Evolutionary conservation across 106 monocot genomes (phyloP).

Genomic region (Dioscorea zingiberensis): DNA sequence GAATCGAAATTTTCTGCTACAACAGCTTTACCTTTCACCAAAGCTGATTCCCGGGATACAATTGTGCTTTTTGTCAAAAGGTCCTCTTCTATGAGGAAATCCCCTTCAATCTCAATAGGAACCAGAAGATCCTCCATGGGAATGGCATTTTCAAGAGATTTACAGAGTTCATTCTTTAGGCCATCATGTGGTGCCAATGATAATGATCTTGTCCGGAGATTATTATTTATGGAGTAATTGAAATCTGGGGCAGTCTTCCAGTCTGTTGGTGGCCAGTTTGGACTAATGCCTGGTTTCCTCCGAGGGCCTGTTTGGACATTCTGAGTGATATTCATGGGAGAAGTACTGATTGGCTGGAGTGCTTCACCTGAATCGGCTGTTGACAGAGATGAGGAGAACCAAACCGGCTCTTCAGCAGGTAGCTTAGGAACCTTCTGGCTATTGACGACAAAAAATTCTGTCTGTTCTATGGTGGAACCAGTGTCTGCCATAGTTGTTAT

Average conservation of each 20-base stretch:
- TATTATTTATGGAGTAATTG: conserved; percentile 8
- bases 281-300: conserved; percentile 28
- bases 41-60: conserved; percentile 4
- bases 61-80: not conserved
- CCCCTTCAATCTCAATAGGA: conserved; percentile 28
- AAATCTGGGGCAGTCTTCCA: conserved; percentile 68
- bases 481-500: conserved; percentile 72
- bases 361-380: not conserved
- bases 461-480: conserved; percentile 53
- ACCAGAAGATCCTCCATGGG: conserved; percentile 22
- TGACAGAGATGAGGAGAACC: conserved; percentile 43
- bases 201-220: conserved; percentile 6
- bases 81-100: conserved; percentile 40
- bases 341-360: not conserved
- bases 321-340: conserved; percentile 6
- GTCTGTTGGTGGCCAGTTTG: conserved; percentile 60
- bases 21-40: not conserved
- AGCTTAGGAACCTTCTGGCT: conserved; percentile 72
- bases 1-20: conserved; percentile 1
- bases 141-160: not conserved
- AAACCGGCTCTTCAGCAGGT: conserved; percentile 56
- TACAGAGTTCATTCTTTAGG: too few relatives aligned
- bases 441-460: conserved; percentile 70
- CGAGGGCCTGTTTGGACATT: conserved; percentile 2
- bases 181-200: too few relatives aligned